A percentile compares a stretch with the other conserved stretches of the same genome.
Evolutionary conservation across 139 green algal species (phyloP).

Genomic region (Chlorella sp.): DNA sequence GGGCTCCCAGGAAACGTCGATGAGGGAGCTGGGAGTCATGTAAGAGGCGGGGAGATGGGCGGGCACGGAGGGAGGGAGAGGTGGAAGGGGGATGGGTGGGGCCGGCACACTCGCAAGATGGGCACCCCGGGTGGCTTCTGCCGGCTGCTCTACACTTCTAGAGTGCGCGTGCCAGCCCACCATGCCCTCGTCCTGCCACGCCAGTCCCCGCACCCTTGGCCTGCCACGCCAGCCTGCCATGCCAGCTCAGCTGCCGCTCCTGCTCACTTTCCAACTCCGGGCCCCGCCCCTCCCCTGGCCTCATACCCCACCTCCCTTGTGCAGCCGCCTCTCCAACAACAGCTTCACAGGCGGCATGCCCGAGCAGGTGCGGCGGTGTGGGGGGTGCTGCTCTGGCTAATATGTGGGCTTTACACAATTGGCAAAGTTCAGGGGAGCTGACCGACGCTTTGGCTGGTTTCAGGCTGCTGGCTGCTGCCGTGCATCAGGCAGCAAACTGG

Average conservation of each 20-base stretch:
- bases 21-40: conserved; percentile 20
- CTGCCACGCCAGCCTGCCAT: neutral
- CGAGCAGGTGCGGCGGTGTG: neutral
- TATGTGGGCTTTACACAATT: no score
- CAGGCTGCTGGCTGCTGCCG: neutral
- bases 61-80: no score
- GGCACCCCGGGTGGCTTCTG: neutral
- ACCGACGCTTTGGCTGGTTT: no score
- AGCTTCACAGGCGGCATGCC: conserved; percentile 24
- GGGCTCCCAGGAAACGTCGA: conserved; percentile 4
- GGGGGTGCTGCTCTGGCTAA: neutral
- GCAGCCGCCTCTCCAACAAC: conserved; percentile 32
- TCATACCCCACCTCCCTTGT: no score
- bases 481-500: neutral
- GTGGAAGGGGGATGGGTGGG: neutral
- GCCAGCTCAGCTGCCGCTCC: neutral
- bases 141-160: neutral
- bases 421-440: no score
- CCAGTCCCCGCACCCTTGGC: neutral
- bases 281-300: no score
- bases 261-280: neutral
- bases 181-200: neutral
- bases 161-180: neutral
- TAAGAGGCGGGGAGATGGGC: conserved; percentile 4
- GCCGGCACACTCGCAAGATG: neutral